A percentile compares a stretch with the other conserved stretches of the same genome.
phyloP scores from a whole-genome alignment of 78 protist genomes.

The Mantamonas sphyraenae region DNA sequence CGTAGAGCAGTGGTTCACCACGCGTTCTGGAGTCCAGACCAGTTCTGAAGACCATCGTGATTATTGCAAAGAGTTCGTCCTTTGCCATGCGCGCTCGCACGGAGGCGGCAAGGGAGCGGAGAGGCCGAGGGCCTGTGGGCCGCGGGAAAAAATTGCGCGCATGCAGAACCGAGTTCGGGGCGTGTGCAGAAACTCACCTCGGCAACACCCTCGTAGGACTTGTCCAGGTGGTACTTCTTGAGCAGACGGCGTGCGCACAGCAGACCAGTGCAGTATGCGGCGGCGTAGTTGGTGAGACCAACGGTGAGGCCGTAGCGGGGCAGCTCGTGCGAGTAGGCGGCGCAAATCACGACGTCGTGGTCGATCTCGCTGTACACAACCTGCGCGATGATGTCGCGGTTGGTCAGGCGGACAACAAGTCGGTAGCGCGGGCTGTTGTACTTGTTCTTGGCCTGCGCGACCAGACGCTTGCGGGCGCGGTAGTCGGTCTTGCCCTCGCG shows the following conservation, averaged over 20 bases:
- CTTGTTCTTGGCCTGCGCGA: constrained; percentile 93
- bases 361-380: constrained; percentile 76
- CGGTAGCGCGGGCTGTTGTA: constrained; percentile 96
- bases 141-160: neutral
- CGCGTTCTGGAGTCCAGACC: too few species aligned
- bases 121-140: too few species aligned
- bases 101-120: too few species aligned
- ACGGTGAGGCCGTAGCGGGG: constrained; percentile 79
- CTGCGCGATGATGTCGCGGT: constrained; percentile 88
- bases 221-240: constrained; percentile 71
- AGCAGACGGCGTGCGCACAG: constrained; percentile 94
- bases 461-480: constrained; percentile 82
- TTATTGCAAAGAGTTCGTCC: too few species aligned
- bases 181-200: constrained; percentile 3
- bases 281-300: constrained; percentile 96
- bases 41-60: too few species aligned
- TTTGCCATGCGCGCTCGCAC: neutral
- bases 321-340: constrained; percentile 94
- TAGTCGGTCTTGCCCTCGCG: constrained; percentile 98
- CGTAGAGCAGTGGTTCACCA: too few species aligned
- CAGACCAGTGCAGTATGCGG: constrained; percentile 95
- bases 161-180: neutral
- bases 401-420: constrained; percentile 90
- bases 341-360: constrained; percentile 79
- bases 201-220: constrained; percentile 62